A percentile compares a stretch with the other conserved stretches of the same genome.
Conservation (phyloP, 495 filamentous ascomycete genomes). For the Hypoxylon fragiforme region DNA sequence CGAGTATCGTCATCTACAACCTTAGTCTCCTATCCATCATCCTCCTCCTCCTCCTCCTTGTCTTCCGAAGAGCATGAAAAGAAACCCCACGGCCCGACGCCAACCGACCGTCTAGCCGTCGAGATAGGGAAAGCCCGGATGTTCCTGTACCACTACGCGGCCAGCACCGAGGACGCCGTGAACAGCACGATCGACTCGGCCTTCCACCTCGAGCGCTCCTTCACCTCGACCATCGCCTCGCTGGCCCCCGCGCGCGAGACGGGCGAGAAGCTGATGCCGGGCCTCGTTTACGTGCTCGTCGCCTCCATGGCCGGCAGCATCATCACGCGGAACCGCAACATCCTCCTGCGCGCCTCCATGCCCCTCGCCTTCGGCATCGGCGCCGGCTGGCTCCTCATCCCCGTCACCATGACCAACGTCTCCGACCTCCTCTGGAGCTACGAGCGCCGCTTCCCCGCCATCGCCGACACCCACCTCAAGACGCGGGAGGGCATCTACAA, state of each 20-base stretch:
- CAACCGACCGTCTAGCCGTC: slow-evolving; percentile 86
- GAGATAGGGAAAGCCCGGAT: slow-evolving; percentile 81
- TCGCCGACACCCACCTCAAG: slow-evolving; percentile 75
- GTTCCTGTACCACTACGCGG: slow-evolving; percentile 74
- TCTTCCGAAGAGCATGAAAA: slow-evolving; percentile 35
- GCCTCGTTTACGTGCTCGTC: slow-evolving; percentile 85
- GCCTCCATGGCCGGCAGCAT: slow-evolving; percentile 92
- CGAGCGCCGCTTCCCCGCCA: slow-evolving; percentile 79
- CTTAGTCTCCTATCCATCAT: not conserved
- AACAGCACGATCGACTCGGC: slow-evolving; percentile 73
- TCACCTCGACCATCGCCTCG: slow-evolving; percentile 83
- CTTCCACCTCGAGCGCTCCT: slow-evolving; percentile 77
- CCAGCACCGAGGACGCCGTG: slow-evolving; percentile 71
- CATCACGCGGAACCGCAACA: slow-evolving; percentile 78
- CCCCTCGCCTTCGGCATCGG: slow-evolving; percentile 73
- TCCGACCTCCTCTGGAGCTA: slow-evolving; percentile 82
- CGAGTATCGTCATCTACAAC: slow-evolving; percentile 19
- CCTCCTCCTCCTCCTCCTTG: not conserved
- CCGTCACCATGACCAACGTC: slow-evolving; percentile 83
- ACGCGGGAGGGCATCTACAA: slow-evolving; percentile 67
- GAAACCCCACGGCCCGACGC: slow-evolving; percentile 64
- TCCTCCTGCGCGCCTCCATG: slow-evolving; percentile 71
- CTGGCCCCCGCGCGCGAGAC: slow-evolving; percentile 81
- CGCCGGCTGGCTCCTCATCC: slow-evolving; percentile 73
- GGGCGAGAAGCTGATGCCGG: slow-evolving; percentile 82